Base-by-base conservation (phyloP, 306 rosid species). In the Prinsepia uniflora region DNA sequence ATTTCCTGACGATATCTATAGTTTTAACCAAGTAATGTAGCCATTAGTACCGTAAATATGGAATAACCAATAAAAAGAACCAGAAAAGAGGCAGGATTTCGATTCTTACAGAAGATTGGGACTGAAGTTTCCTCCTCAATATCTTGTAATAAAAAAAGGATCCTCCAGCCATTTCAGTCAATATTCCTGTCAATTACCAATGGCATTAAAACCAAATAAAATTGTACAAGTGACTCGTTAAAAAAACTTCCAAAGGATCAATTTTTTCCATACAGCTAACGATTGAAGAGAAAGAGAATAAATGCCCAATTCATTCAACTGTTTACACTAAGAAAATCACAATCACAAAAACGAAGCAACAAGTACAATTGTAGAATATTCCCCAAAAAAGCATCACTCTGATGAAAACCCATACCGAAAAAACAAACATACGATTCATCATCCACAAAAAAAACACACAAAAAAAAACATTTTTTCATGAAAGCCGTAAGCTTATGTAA, bases 111-210 rank as follows among this genome's bases (percentile, higher is more conserved):
- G 80, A 68, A 67, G 82, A 75, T 43, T 76, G 89, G 71, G 87
- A 84, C 49, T 65, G 81, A 82, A 92, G 83, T 75, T 88, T 89
- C 81, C 92, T 86, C 81, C 89, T 86, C 80, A 92, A 78, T 59
- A 89, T 75, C 72, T 83, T 91, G 74, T 74, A 24, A 24, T 24
- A 24, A 24, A 24, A 24, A 24, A 24, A 24, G 87, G 80, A 92
- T 75, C 89, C 88, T 82, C 96, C 91, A 86, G 96, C 96, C 98
- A 92, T 92, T 73, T 71, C 82, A 62, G 81, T 75, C 72, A 55
- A 75, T 39, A 22, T 43, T 81, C 77, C 91, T 87, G 77, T 41
- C 45, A 63, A 79, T 67, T 55, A 72, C 44, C 59, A 18, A 70
- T 73, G 11, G 9, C 64, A 55, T 6, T 41, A 30, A 46, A 24